Evolutionary conservation across 129 eudicot species (phyloP), one percentile per base, ranked within the genome.

Genomic region (Deinandra increscens): DNA sequence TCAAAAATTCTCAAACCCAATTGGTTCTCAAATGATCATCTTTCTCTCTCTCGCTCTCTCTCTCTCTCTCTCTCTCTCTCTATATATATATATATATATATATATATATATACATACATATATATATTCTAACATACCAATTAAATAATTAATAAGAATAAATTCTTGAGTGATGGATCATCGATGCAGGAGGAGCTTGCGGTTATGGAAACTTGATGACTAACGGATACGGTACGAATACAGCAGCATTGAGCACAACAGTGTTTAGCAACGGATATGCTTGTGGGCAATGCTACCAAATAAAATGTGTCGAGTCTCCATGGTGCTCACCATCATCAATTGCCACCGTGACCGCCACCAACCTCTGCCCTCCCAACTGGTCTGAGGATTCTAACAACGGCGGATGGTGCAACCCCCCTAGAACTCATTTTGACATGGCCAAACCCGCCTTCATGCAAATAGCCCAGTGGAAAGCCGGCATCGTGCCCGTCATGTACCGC

Each of bases 361-460:
- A 91, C 74, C 82, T 91, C 20, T 91, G 97, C 87, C 97, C 97
- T 17, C 97, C 97, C 0, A 88, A 88, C 48, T 88, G 90, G 90
- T 37, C 78, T 1, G 29, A 85, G 53, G 84, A 82, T 65, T 67
- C 86, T 77, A 82, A 88, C 67, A 60, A 76, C 7, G 97, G 97
- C 9, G 97, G 97, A 39, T 91, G 97, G 97, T 88, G 97, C 87
- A 88, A 91, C 80, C 97, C 97, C 0, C 97, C 97, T 29, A 81
- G 96, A 49, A 82, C 86, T 51, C 97, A 91, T 64, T 91, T 91
- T 14, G 97, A 91, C 78, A 81, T 91, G 85, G 77, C 97, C 20
- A 86, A 91, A 75, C 97, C 97, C 15, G 95, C 91, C 19, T 91
- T 91, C 89, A 84, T 85, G 91, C 77, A 84, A 76, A 78, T 91